A percentile compares a stretch with the other conserved stretches of the same genome.
Evolutionary conservation across 306 rosid species (phyloP).

Genomic region (Prunus campanulata): DNA sequence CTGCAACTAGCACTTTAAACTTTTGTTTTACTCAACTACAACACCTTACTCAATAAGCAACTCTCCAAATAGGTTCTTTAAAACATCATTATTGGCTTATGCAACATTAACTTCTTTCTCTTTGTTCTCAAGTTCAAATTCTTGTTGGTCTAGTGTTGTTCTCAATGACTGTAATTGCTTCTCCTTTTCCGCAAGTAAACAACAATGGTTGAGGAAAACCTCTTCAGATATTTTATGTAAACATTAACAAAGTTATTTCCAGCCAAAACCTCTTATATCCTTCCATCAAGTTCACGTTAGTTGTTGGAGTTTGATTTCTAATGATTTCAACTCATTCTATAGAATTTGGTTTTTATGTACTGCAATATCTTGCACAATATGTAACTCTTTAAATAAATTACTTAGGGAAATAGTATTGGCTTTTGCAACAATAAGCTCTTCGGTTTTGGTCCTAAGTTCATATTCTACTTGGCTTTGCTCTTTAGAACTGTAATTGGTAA

Average conservation of each 20-base stretch:
- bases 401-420: not conserved
- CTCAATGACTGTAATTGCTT: conserved; percentile 15
- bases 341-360: not conserved
- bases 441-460: no score
- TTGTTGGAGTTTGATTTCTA: no score
- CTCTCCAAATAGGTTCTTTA: conserved; percentile 79
- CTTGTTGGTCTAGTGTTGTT: conserved; percentile 41
- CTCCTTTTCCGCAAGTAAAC: not conserved
- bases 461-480: no score
- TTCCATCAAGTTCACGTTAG: no score
- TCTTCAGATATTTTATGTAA: no score
- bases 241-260: no score
- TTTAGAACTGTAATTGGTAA: no score
- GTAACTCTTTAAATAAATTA: not conserved
- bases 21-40: no score
- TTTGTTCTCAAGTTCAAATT: conserved; percentile 54
- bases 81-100: conserved; percentile 59
- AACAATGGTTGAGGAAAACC: no score
- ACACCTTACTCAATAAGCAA: conserved; percentile 39
- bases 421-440: no score
- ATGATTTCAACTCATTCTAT: not conserved
- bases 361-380: not conserved
- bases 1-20: no score
- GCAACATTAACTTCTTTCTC: conserved; percentile 50
- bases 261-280: no score